Percentiles rank a stretch among this genome's conserved stretches.
Evolutionary conservation across 2,329 filamentous ascomycete species (phyloP).

Genomic region (Cordyceps pruinosa): DNA sequence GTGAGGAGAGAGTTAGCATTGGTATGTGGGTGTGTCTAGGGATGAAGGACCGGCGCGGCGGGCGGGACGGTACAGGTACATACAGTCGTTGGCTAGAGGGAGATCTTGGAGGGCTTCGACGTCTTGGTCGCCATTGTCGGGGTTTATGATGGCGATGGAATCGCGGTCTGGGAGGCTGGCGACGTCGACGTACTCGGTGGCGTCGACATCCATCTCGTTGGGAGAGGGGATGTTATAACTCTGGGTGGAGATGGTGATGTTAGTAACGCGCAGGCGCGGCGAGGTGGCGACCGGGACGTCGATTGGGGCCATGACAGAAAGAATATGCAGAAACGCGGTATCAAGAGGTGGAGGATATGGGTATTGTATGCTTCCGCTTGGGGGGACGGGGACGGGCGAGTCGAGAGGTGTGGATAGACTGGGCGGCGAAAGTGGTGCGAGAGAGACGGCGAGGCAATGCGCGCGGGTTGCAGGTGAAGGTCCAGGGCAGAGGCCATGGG

Average conservation of each 20-base stretch:
- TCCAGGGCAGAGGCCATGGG: neutral
- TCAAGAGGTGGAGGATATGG: neutral
- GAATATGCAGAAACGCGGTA: conserved; percentile 4
- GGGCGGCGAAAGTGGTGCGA: neutral
- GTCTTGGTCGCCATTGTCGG: conserved; percentile 44
- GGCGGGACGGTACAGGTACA: conserved; percentile 21
- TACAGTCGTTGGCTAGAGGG: conserved; percentile 48
- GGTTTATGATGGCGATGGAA: conserved; percentile 47
- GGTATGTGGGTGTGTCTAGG: neutral
- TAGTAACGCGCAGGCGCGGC: conserved; percentile 15
- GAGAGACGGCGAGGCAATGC: neutral
- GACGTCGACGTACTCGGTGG: conserved; percentile 47
- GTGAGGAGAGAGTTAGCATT: conserved; percentile 17
- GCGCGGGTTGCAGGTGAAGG: neutral
- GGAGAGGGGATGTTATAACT: conserved; percentile 49
- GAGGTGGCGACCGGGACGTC: neutral
- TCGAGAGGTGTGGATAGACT: neutral
- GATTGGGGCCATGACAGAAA: neutral
- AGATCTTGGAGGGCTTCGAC: conserved; percentile 40
- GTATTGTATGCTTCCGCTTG: conserved; percentile 8
- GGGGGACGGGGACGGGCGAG: conserved; percentile 3
- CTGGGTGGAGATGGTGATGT: conserved; percentile 25
- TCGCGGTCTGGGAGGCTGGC: conserved; percentile 44
- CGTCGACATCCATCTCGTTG: conserved; percentile 50
- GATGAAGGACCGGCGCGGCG: neutral